These are phyloP conservation scores for Boletus semigastroideus DNA, from an alignment of 1,284 basidiomycete genomes.

Conservation along the genomic window DNA sequence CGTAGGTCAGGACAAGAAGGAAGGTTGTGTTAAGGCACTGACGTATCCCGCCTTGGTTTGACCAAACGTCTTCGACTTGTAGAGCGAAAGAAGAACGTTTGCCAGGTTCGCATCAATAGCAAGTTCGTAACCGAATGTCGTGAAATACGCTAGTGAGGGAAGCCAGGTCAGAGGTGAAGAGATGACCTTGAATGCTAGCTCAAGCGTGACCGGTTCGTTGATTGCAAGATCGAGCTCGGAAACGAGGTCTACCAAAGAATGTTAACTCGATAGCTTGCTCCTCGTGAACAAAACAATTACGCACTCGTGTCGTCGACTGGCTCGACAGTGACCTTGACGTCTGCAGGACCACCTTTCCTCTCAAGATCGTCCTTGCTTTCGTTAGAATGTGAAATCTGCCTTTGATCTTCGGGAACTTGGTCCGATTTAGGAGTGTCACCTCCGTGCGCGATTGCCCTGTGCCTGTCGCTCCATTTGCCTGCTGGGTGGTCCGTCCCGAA, in stretches of 20 bases:
- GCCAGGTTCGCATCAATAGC: slow-evolving; percentile 58
- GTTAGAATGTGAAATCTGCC: background rate
- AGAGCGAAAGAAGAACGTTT: slow-evolving; percentile 45
- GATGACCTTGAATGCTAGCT: slow-evolving; percentile 38
- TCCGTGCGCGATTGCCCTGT: slow-evolving; percentile 35
- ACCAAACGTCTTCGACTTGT: slow-evolving; percentile 37
- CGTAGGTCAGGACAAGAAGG: slow-evolving; percentile 11
- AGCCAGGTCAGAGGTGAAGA: slow-evolving; percentile 59
- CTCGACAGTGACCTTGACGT: slow-evolving; percentile 26
- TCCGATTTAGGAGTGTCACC: background rate
- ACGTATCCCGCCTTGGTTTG: slow-evolving; percentile 57
- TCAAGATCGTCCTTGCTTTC: slow-evolving; percentile 10
- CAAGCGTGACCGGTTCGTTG: slow-evolving; percentile 47
- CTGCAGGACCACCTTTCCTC: slow-evolving; percentile 15
- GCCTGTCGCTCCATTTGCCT: slow-evolving; percentile 56
- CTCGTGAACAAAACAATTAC: background rate
- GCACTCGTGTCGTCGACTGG: slow-evolving; percentile 21
- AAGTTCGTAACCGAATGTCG: slow-evolving; percentile 60
- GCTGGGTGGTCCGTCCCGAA: slow-evolving; percentile 62
- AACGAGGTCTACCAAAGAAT: background rate
- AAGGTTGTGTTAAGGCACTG: slow-evolving; percentile 12
- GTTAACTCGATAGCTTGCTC: slow-evolving; percentile 29
- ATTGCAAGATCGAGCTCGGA: slow-evolving; percentile 40
- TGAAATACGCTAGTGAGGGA: slow-evolving; percentile 50
- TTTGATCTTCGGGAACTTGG: background rate